Base-by-base conservation (phyloP, 108 stramenopile species). In the Stephanodiscus minutulus region DNA sequence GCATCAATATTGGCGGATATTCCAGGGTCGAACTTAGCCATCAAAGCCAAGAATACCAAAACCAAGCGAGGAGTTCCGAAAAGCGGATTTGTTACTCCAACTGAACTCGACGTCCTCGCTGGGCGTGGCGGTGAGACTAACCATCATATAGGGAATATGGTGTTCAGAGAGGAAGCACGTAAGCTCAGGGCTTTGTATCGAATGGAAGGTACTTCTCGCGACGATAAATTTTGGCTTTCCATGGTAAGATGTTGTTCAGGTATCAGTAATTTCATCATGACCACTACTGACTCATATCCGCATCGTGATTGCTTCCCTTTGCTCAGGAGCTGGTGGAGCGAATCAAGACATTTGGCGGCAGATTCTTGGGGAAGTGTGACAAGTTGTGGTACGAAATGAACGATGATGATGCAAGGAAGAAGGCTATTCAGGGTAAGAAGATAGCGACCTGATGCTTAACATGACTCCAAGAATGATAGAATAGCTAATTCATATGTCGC, bases 41-140 rank as follows among this genome's bases (percentile, higher is more conserved):
- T 13, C 11, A 13, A 56, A 31, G 27, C 27, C 54, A 55, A 56
- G 52, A 53, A 0, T 11, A 53, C 10, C 28, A 27, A 28, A 55
- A 55, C 13, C 54, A 13, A 25, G 27, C 27, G 13, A 56, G 8
- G 13, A 28, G 29, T 7, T 29, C 3, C 12, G 7, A 28, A 56
- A 0, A 31, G 17, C 3, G 10, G 15, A 27, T 0, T 56, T 24
- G 17, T 10, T 17, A 27, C 28, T 21, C 59, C 59, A 5, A 41
- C 37, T 0, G 36, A 66, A 59, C 43, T n/a, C 2, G 88, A 89
- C 68, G 84, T 89, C 12, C 70, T 89, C 1, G 81, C 80, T 73
- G 88, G 88, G 39, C 64, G 88, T 31, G 88, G 88, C 18, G 86
- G 88, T 3, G 47, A 73, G 37, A 78, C 83, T 1, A 87, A 87